Percentiles rank a stretch among this genome's conserved stretches.
These are phyloP conservation scores for Phytopythium montanum DNA, from an alignment of 352 stramenopile genomes.

Conservation along the genomic window DNA sequence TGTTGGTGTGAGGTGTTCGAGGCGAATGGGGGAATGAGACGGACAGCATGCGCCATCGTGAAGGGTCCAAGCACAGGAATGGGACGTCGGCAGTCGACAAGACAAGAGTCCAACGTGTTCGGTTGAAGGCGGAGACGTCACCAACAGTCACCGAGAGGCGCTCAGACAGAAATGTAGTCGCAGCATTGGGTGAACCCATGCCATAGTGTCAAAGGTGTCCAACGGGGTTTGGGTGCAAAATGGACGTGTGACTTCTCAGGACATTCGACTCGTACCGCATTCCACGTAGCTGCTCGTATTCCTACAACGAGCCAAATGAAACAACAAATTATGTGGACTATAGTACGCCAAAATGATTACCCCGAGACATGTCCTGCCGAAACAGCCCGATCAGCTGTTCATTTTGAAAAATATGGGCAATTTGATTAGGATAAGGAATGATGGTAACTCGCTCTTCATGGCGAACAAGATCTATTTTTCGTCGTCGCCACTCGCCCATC, in stretches of 20 bases:
- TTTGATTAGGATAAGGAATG: neutral
- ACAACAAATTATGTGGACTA: neutral
- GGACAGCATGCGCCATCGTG: no score
- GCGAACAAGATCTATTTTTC: neutral
- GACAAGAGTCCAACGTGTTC: neutral
- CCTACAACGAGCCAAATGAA: no score
- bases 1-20: neutral
- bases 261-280: neutral
- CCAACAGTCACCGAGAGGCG: neutral
- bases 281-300: no score
- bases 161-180: neutral
- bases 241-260: neutral
- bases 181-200: neutral
- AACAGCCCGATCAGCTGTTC: neutral
- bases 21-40: neutral
- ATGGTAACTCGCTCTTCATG: neutral
- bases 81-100: no score
- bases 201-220: neutral
- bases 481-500: neutral
- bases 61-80: no score
- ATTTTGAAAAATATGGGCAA: neutral
- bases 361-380: neutral
- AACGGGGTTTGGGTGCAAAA: neutral
- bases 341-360: conserved; percentile 1
- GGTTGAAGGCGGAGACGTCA: neutral